Evolutionary conservation across 2,329 filamentous ascomycete species (phyloP), one percentile per base, ranked within the genome.

Genomic region (Fusarium miscanthi): DNA sequence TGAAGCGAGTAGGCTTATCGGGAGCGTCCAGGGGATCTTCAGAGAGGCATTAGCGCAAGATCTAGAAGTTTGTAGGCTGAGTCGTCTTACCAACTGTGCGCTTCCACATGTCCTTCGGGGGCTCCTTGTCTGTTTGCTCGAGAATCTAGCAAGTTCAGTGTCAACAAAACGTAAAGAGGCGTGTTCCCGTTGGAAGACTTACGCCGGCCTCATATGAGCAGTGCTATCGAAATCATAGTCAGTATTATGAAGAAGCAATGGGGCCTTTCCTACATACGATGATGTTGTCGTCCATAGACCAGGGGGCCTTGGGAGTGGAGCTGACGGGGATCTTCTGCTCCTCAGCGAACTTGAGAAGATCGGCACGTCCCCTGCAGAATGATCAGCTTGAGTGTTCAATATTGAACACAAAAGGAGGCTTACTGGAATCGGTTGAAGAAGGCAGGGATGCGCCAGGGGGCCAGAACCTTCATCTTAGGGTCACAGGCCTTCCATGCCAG

Each of bases 101-200:
- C 77, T 87, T 93, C 92, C 92, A 94, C 87, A 94, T 90, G 76
- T 93, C 89, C 74, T 88, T 84, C 21, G 91, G 91, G 43, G 91
- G 87, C 66, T 88, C 87, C 65, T 85, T 81, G 73, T 85, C 78
- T 16, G 85, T 83, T 63, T 87, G 85, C 81, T 92, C 90, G 16
- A 68, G 63, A 7, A 69, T 69, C 61, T 64, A 11, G 27, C 4
- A 35, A 6, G 12, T n/a, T 63, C 12, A 54, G 23, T 2, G 25
- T 46, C 19, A 46, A 54, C 4, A 48, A 2, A 2, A 11, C 37
- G 23, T 3, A 12, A 9, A 19, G 12, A 19, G 17, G 8, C 1
- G 6, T 11, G 3, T 5, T 27, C 6, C 16, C 9, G 12, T 23
- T 17, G 27, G 16, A 3, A 12, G 8, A 8, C 61, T 64, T 63